phyloP scores from a whole-genome alignment of 2,329 filamentous ascomycete genomes.

The Setomelanomma holmii region DNA sequence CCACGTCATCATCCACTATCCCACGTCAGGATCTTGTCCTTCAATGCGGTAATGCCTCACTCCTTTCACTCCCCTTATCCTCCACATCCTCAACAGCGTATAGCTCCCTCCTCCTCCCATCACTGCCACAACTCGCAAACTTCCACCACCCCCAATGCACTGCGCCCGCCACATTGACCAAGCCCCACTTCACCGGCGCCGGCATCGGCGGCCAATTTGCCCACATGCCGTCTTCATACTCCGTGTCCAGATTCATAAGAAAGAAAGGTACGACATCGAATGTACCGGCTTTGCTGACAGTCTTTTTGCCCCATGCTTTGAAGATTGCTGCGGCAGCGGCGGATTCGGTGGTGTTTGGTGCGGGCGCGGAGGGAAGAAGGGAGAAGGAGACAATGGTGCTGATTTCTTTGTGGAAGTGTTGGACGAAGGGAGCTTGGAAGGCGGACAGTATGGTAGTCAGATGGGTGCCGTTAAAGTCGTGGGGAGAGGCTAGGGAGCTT shows the following conservation, averaged over 20 bases:
- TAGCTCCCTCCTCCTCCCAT: constrained; percentile 59
- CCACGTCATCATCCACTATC: too few species aligned
- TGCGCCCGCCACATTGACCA: constrained; percentile 65
- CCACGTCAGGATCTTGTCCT: too few species aligned
- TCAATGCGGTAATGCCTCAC: background rate
- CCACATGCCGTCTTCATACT: constrained; percentile 66
- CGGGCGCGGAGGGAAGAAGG: constrained; percentile 60
- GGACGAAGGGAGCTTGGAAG: constrained; percentile 35
- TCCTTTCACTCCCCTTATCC: background rate
- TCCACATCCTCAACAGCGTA: constrained; percentile 8
- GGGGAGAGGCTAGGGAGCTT: constrained; percentile 18
- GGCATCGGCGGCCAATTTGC: constrained; percentile 71
- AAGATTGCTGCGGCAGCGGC: constrained; percentile 59
- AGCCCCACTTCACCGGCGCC: constrained; percentile 63
- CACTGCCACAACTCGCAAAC: constrained; percentile 67
- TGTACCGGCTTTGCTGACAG: constrained; percentile 66
- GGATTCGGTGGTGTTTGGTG: constrained; percentile 51
- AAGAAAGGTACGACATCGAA: constrained; percentile 70
- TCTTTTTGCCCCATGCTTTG: constrained; percentile 68
- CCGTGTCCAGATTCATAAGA: constrained; percentile 67
- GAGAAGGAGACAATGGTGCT: constrained; percentile 45
- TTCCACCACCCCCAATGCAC: constrained; percentile 67
- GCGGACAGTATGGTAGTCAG: constrained; percentile 35
- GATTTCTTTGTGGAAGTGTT: constrained; percentile 47
- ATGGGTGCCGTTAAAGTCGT: constrained; percentile 30